A percentile compares a stretch with the other conserved stretches of the same genome.
phyloP scores from a whole-genome alignment of 768 basidiomycete genomes.

The Phaeotremella skinneri region DNA sequence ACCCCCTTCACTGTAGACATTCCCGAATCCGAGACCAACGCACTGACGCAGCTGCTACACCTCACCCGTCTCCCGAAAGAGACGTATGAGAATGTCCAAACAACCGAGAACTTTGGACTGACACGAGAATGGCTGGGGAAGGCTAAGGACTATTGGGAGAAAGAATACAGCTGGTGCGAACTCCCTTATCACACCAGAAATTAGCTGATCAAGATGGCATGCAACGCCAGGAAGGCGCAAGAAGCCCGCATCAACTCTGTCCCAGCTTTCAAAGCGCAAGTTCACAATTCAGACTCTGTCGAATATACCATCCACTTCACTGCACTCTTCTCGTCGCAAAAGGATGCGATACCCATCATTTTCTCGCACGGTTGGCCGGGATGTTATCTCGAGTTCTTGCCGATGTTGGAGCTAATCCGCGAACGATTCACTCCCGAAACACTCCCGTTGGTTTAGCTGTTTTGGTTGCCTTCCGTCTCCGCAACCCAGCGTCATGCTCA shows the following conservation, averaged over 20 bases:
- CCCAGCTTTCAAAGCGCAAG: not conserved
- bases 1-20: conserved; percentile 16
- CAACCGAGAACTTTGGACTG: not conserved
- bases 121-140: not conserved
- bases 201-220: too few relatives aligned
- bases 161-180: not conserved
- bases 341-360: conserved; percentile 30
- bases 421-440: conserved; percentile 9
- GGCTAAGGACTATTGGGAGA: not conserved
- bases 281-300: not conserved
- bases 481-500: not conserved
- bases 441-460: conserved; percentile 7
- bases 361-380: conserved; percentile 20
- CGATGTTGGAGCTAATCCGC: conserved; percentile 14
- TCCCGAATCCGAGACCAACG: not conserved
- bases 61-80: not conserved
- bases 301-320: conserved; percentile 24
- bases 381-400: conserved; percentile 19
- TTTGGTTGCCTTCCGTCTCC: too few relatives aligned
- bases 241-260: not conserved
- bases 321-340: conserved; percentile 24
- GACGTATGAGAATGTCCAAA: conserved; percentile 1
- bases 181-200: not conserved
- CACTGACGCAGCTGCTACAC: not conserved
- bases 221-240: not conserved